Evolutionary conservation across 805 yeast species (phyloP), one percentile per base, ranked within the genome.

Genomic region (Kazachstania bromeliacearum): DNA sequence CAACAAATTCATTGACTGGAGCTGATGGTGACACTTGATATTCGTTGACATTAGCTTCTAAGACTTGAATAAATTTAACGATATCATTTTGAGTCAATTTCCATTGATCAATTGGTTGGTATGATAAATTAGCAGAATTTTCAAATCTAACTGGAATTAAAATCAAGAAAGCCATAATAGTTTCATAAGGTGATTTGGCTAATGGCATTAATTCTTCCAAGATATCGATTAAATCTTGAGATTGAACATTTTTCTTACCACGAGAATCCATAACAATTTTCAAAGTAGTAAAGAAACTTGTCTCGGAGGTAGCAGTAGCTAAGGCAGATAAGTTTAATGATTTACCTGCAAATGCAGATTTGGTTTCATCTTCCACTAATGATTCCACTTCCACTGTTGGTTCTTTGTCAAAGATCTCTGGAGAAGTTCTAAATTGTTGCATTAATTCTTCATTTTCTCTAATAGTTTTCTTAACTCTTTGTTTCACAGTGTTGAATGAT

Each of bases 181-280:
- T 67, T 66, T 92, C 94, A 61, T 83, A 92, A 20, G 85, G 72
- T 18, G 67, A 53, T 29, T 65, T 62, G 8, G 73, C 66, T 38
- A 79, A 68, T 8, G 63, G 51, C 33, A 71, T 48, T 43, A 84
- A 66, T 32, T 67, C 68, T 63, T 83, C 95, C 54, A 92, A 68
- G 31, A 71, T 67, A 38, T 66, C 64, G 45, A 87, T 75, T 62
- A 89, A 95, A 60, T 84, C 94, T 44, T 57, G 60, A 45, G 79
- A 75, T 60, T 89, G 95, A 44, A 85, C 81, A 59, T 85, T 87
- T 70, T 85, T 89, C 70, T 88, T 88, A 68, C 98, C 98, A 66
- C 98, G 79, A 34, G 87, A 71, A 62, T 92, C 97, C 41, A 82
- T 66, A 39, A 92, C 77, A 37, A 75, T 62, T 57, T 79, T 73